Conservation (phyloP, 2,329 filamentous ascomycete genomes). For the Paraphaeosphaeria minitans region DNA sequence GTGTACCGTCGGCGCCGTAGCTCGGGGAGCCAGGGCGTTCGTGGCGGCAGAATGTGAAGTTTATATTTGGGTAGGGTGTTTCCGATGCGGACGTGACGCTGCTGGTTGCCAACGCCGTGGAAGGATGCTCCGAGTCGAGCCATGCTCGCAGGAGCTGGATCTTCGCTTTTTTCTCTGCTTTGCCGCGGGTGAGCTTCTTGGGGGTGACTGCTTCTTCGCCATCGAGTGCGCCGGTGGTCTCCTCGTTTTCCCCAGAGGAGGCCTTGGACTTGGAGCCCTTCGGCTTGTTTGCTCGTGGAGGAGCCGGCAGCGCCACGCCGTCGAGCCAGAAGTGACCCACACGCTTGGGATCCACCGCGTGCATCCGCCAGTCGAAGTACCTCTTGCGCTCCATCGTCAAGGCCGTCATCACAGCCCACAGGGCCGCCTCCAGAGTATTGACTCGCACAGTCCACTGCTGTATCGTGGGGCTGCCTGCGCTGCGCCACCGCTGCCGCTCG, state of each 20-base stretch:
- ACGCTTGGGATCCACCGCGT: slow-evolving; percentile 44
- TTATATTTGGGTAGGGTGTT: slow-evolving; percentile 20
- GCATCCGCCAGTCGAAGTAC: slow-evolving; percentile 21
- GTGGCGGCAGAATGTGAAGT: slow-evolving; percentile 18
- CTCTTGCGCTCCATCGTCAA: slow-evolving; percentile 37
- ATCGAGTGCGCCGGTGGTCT: background rate
- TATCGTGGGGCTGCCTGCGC: slow-evolving; percentile 66
- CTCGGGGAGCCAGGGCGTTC: too few relatives aligned
- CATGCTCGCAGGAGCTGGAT: slow-evolving; percentile 61
- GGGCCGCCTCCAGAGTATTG: slow-evolving; percentile 80
- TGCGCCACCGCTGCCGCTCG: slow-evolving; percentile 68
- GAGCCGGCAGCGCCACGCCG: slow-evolving; percentile 5
- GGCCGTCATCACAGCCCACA: slow-evolving; percentile 71
- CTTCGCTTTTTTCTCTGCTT: slow-evolving; percentile 63
- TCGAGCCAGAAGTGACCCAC: slow-evolving; percentile 46
- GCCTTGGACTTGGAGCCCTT: background rate
- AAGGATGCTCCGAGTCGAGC: slow-evolving; percentile 23
- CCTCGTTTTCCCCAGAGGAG: background rate
- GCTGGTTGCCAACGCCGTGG: slow-evolving; percentile 16
- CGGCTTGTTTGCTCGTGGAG: background rate
- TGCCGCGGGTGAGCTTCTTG: slow-evolving; percentile 47
- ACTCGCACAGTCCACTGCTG: slow-evolving; percentile 84
- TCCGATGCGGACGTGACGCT: slow-evolving; percentile 1
- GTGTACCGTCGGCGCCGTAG: slow-evolving; percentile 5
- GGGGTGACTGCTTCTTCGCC: slow-evolving; percentile 27